Evolutionary conservation across 2,329 filamentous ascomycete species (phyloP).

Genomic region (Clarireedia homoeocarpa): DNA sequence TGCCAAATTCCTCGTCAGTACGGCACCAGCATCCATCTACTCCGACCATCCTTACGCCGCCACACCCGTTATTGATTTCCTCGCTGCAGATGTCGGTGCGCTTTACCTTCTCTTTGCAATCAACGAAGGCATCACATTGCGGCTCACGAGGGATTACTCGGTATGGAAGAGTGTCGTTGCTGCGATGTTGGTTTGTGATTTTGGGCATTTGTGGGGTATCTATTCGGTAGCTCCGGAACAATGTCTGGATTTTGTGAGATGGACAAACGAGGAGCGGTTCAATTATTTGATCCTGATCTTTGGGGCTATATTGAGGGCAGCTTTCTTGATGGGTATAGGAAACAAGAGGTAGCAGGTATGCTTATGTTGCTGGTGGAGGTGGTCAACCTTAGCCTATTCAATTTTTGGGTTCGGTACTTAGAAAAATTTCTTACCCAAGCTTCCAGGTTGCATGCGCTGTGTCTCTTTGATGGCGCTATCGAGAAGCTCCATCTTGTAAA

Average conservation of each 20-base stretch:
- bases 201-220: conserved; percentile 29
- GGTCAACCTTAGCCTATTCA: too few species aligned
- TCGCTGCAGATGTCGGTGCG: conserved; percentile 27
- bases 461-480: too few species aligned
- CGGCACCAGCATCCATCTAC: conserved; percentile 12
- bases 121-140: conserved; percentile 26
- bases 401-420: too few species aligned
- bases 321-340: conserved; percentile 32
- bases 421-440: too few species aligned
- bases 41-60: conserved; percentile 11
- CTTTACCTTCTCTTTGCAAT: conserved; percentile 29
- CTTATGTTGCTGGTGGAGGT: too few species aligned
- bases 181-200: conserved; percentile 24
- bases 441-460: too few species aligned
- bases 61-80: conserved; percentile 19
- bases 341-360: neutral
- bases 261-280: conserved; percentile 33
- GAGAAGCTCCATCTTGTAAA: too few species aligned
- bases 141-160: conserved; percentile 23
- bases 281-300: conserved; percentile 30
- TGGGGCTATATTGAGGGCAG: conserved; percentile 29
- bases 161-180: conserved; percentile 25
- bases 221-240: conserved; percentile 28
- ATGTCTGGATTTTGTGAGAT: conserved; percentile 23
- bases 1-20: neutral